Evolutionary conservation across 352 stramenopile species (phyloP), one percentile per base, ranked within the genome.

Genomic region (Saprolegnia parasitica): DNA sequence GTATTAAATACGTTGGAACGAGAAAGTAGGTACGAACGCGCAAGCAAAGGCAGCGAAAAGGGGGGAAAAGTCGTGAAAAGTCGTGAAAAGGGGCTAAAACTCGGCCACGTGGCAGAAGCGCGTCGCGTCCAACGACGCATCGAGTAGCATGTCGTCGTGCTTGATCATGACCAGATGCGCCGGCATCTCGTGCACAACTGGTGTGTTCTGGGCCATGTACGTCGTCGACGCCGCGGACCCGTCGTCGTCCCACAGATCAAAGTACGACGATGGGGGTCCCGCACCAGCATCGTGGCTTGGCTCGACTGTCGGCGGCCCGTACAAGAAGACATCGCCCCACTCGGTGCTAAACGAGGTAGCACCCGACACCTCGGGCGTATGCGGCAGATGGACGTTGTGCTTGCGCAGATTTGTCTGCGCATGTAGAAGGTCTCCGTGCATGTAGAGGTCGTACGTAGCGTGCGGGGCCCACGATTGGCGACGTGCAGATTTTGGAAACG

Each of bases 211-310:
- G 2, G 29, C 5, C 29, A 35, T 35, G 29, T 35, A 35, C 29
- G 29, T 6, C 29, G 54, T 1, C 54, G 54, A 42, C n/a, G 54
- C 10, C 54, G 21, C 23, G 26, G 54, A 42, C 54, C 26, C 21
- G 40, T 70, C 46, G 16, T 70, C 63, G 10, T 70, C 63, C 63
- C 63, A 70, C 21, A 70, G 20, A 39, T 70, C 63, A 70, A 70
- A 70, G 63, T 70, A 70, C 46, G 47, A 26, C 29, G 57, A 18
- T n/a, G n/a, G n/a, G n/a, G n/a, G n/a, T n/a, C 21, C 21, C 13
- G 26, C 49, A 39, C 56, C 61, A 11, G 23, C 39, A 42, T n/a
- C 40, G 58, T 10, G n/a, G 26, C 0, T 55, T 49, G 40, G 13
- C 13, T 67, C 60, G 21, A 50, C 10, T 4, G 60, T 15, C 16